These are phyloP conservation scores for Macrotyloma uniflorum DNA, from an alignment of 306 rosid species.

Conservation along the genomic window DNA sequence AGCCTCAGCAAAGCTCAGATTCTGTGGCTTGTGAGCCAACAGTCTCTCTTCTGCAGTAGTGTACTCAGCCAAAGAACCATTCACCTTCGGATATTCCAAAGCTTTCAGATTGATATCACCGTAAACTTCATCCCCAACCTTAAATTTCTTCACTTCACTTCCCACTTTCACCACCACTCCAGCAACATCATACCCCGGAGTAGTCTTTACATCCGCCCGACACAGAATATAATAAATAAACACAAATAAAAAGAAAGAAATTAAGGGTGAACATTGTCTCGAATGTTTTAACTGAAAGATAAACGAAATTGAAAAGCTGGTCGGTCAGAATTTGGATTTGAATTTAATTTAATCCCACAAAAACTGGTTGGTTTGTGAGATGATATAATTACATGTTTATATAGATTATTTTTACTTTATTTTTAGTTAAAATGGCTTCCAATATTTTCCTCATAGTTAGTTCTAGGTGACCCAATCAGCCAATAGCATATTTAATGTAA, in stretches of 20 bases:
- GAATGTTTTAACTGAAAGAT: too few relatives aligned
- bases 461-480: too few relatives aligned
- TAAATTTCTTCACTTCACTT: slow-evolving; percentile 58
- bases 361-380: too few relatives aligned
- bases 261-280: not conserved
- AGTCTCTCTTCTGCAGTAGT: slow-evolving; percentile 63
- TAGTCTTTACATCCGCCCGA: slow-evolving; percentile 34
- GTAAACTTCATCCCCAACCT: slow-evolving; percentile 71
- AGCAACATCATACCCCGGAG: slow-evolving; percentile 65
- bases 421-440: too few relatives aligned
- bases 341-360: too few relatives aligned
- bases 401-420: too few relatives aligned
- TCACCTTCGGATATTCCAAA: slow-evolving; percentile 42
- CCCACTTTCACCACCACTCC: slow-evolving; percentile 74
- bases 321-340: too few relatives aligned
- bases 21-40: slow-evolving; percentile 61
- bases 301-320: not conserved
- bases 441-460: too few relatives aligned
- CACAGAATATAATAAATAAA: not conserved
- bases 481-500: too few relatives aligned
- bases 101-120: slow-evolving; percentile 57
- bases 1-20: slow-evolving; percentile 64
- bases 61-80: slow-evolving; percentile 69
- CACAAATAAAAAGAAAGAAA: not conserved
- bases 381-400: too few relatives aligned